Evolutionary conservation across 1,139 yeast species (phyloP).

Genomic region (Suhomyces yuchorum): DNA sequence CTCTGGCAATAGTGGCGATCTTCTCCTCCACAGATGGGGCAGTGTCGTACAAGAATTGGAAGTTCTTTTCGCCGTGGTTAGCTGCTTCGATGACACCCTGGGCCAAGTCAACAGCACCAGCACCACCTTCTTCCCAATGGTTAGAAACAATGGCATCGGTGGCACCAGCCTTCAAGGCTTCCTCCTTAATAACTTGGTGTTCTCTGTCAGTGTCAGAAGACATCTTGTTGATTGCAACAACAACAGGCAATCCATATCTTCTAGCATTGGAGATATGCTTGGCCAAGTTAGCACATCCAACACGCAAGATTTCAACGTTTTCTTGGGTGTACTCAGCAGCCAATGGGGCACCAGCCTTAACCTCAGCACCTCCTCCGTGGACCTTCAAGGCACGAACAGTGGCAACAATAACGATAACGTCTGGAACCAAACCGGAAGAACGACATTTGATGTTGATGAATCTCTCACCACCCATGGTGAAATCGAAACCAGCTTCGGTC

Average conservation of each 20-base stretch:
- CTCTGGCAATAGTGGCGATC: slow-evolving; percentile 77
- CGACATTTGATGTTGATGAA: slow-evolving; percentile 96
- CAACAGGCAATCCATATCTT: slow-evolving; percentile 87
- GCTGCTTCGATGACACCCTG: slow-evolving; percentile 80
- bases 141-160: slow-evolving; percentile 88
- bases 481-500: slow-evolving; percentile 98
- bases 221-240: slow-evolving; percentile 94
- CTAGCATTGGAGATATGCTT: slow-evolving; percentile 90
- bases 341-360: slow-evolving; percentile 90
- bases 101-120: slow-evolving; percentile 89
- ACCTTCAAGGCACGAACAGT: slow-evolving; percentile 96
- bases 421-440: slow-evolving; percentile 87
- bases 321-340: slow-evolving; percentile 86
- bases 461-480: slow-evolving; percentile 99
- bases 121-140: slow-evolving; percentile 99
- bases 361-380: slow-evolving; percentile 99
- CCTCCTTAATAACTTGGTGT: slow-evolving; percentile 80
- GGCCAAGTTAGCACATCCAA: slow-evolving; percentile 87
- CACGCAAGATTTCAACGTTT: slow-evolving; percentile 77
- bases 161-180: slow-evolving; percentile 92
- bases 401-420: slow-evolving; percentile 92
- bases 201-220: slow-evolving; percentile 82
- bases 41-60: slow-evolving; percentile 74
- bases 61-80: slow-evolving; percentile 51
- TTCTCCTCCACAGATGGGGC: slow-evolving; percentile 73